phyloP scores from a whole-genome alignment of 345 rosid species.

The Linum usitatissimum region DNA sequence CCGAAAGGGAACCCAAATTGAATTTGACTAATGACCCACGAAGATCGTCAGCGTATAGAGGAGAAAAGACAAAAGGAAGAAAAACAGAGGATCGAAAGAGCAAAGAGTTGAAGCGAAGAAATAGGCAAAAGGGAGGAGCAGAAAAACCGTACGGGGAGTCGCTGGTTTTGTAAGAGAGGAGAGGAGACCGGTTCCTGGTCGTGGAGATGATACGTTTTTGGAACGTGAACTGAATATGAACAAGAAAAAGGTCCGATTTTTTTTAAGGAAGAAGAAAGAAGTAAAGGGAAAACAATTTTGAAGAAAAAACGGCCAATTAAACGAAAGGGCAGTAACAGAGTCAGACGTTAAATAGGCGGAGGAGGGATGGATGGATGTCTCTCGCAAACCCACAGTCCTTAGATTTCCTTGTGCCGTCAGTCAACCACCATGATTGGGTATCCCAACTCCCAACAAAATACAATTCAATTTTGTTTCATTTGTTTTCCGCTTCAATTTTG shows the following conservation, averaged over 20 bases:
- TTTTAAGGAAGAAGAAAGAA: too few relatives aligned
- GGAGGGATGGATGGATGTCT: neutral
- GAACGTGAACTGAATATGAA: slow-evolving; percentile 4
- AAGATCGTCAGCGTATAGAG: neutral
- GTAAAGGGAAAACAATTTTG: too few relatives aligned
- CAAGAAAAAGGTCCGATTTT: too few relatives aligned
- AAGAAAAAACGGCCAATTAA: too few relatives aligned
- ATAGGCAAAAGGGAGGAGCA: neutral
- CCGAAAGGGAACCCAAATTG: neutral
- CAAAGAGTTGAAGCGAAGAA: neutral
- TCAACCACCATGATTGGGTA: neutral
- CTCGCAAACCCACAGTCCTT: too few relatives aligned
- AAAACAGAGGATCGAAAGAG: neutral
- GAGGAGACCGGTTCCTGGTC: neutral
- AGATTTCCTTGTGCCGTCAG: slow-evolving; percentile 6
- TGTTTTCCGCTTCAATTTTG: too few relatives aligned
- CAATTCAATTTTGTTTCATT: too few relatives aligned
- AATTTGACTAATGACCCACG: neutral
- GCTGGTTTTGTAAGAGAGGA: neutral
- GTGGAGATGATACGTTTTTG: neutral
- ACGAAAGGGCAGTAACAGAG: neutral
- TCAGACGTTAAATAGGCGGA: slow-evolving; percentile 5
- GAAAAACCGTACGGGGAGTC: neutral
- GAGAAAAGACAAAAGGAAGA: neutral
- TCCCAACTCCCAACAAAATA: too few relatives aligned